Percentiles rank a stretch among this genome's conserved stretches.
Evolutionary conservation across 78 protist genomes (phyloP).

Genomic region (Blattamonas nauphoetae): DNA sequence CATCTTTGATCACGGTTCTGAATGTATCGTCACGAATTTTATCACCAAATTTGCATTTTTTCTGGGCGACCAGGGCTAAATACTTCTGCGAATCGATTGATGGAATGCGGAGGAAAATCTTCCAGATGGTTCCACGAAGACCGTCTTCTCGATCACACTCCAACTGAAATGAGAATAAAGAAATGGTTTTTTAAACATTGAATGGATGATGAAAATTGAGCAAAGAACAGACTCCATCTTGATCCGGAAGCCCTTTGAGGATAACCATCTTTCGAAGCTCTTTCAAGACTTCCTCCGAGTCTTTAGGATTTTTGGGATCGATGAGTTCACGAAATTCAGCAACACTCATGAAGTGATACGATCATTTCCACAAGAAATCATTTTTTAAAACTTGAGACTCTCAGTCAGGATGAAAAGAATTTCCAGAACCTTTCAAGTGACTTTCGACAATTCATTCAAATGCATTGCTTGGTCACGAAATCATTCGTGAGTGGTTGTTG

Average conservation of each 20-base stretch:
- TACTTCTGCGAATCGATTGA: not conserved
- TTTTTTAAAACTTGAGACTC: too few relatives aligned
- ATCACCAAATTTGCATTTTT: not conserved
- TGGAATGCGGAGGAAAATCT: not conserved
- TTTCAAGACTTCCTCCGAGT: not conserved
- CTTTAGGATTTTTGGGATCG: not conserved
- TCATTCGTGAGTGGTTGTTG: too few relatives aligned
- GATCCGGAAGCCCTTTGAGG: not conserved
- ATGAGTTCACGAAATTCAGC: not conserved
- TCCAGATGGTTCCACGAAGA: not conserved
- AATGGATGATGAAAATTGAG: too few relatives aligned
- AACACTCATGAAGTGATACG: not conserved
- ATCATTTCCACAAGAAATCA: too few relatives aligned
- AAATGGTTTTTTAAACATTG: too few relatives aligned
- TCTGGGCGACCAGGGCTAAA: not conserved
- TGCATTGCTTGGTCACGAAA: too few relatives aligned
- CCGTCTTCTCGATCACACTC: not conserved
- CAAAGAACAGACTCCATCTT: not conserved
- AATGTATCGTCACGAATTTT: constrained; percentile 37
- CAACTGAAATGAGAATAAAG: not conserved
- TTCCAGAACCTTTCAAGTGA: too few relatives aligned
- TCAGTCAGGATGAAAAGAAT: too few relatives aligned
- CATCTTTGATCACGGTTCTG: constrained; percentile 24
- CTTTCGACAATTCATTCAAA: too few relatives aligned
- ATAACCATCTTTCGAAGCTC: not conserved